Percentiles rank a stretch among this genome's conserved stretches.
phyloP scores from a whole-genome alignment of 106 monocot species.

The Iris macrosiphon region DNA sequence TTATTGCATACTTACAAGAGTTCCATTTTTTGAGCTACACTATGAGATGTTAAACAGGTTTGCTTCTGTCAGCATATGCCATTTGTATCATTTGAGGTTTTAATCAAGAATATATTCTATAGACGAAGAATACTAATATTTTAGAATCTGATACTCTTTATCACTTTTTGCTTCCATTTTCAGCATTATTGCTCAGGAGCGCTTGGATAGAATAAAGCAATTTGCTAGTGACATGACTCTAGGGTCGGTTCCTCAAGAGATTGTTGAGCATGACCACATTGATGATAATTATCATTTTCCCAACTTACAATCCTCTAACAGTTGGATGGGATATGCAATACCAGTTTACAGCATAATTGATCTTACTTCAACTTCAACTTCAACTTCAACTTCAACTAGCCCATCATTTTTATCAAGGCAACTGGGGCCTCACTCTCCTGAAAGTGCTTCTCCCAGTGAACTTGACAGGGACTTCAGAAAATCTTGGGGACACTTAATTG shows the following conservation, averaged over 20 bases:
- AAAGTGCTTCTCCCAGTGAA: slow-evolving; percentile 66
- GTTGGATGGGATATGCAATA: slow-evolving; percentile 67
- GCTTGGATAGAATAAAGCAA: slow-evolving; percentile 86
- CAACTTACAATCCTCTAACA: slow-evolving; percentile 14
- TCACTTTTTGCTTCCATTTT: slow-evolving; percentile 5
- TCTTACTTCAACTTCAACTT: slow-evolving; percentile 29
- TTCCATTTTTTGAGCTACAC: slow-evolving; percentile 97
- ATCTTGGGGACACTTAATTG: slow-evolving; percentile 47
- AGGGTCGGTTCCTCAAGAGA: slow-evolving; percentile 34
- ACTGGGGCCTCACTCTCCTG: slow-evolving; percentile 63
- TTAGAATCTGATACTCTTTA: background rate
- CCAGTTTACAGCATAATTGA: slow-evolving; percentile 52
- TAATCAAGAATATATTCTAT: slow-evolving; percentile 6
- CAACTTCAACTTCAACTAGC: slow-evolving; percentile 32
- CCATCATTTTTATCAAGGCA: slow-evolving; percentile 36
- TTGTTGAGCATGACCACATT: slow-evolving; percentile 29
- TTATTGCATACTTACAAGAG: slow-evolving; percentile 89
- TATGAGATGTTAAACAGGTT: slow-evolving; percentile 99
- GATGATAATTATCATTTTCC: slow-evolving; percentile 42
- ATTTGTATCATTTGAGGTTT: no score
- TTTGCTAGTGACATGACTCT: slow-evolving; percentile 70
- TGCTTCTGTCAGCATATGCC: slow-evolving; percentile 7
- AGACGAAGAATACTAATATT: slow-evolving; percentile 2
- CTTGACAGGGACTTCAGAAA: slow-evolving; percentile 58
- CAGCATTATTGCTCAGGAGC: slow-evolving; percentile 94